These are phyloP conservation scores for Hypomyces rosellus DNA, from an alignment of 2,329 filamentous ascomycete species.

Conservation along the genomic window DNA sequence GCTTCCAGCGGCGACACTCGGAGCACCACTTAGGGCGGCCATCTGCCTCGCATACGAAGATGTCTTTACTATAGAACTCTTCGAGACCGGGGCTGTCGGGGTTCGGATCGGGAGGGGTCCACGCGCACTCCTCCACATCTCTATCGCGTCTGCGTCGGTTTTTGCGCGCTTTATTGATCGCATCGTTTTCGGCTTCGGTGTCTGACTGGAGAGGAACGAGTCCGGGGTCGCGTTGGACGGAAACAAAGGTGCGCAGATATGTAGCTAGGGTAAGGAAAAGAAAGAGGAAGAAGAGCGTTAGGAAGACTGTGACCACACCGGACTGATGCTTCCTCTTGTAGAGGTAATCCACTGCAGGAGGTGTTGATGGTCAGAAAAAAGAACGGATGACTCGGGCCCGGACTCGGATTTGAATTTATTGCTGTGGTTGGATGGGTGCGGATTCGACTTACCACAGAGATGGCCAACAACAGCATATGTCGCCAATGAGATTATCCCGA, in stretches of 20 bases:
- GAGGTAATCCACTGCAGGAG: constrained; percentile 59
- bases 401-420: not conserved
- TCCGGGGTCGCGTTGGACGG: constrained; percentile 65
- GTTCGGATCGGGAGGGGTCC: constrained; percentile 36
- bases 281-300: constrained; percentile 67
- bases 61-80: constrained; percentile 72
- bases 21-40: constrained; percentile 85
- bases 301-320: constrained; percentile 59
- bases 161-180: constrained; percentile 24
- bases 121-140: constrained; percentile 24
- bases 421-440: not conserved
- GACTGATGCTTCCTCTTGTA: constrained; percentile 42
- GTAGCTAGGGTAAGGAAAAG: constrained; percentile 58
- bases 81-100: constrained; percentile 65
- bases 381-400: not conserved
- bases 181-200: constrained; percentile 26
- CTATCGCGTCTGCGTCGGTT: constrained; percentile 16
- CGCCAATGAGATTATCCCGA: constrained; percentile 59
- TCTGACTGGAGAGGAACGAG: constrained; percentile 53
- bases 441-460: constrained; percentile 55
- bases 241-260: constrained; percentile 66
- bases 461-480: constrained; percentile 64
- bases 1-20: constrained; percentile 79
- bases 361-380: not conserved
- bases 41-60: constrained; percentile 76